phyloP scores from a whole-genome alignment of 2,329 filamentous ascomycete species.

The Elsinoe arachidis region DNA sequence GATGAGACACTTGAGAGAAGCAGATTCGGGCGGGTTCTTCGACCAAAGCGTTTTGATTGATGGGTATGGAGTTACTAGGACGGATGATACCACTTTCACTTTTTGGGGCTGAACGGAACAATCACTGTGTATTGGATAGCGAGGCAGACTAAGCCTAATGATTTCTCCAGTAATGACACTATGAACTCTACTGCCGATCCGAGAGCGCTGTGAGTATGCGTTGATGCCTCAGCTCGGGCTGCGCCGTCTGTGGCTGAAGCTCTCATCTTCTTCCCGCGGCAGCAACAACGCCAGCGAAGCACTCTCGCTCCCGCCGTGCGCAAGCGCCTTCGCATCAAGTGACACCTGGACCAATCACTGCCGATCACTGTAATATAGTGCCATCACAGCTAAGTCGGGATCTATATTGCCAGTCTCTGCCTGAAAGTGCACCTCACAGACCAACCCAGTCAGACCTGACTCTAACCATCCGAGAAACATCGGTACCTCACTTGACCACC shows the following conservation, averaged over 20 bases:
- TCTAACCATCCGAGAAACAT: background rate
- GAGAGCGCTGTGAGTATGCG: background rate
- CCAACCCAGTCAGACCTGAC: background rate
- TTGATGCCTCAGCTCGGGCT: background rate
- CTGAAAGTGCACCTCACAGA: background rate
- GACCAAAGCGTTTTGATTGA: background rate
- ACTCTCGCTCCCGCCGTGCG: background rate
- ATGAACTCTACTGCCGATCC: background rate
- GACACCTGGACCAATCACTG: background rate
- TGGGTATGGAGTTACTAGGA: background rate
- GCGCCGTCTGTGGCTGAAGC: constrained; percentile 2
- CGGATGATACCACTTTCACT: background rate
- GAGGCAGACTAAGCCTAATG: background rate
- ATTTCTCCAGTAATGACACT: background rate
- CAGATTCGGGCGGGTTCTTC: background rate
- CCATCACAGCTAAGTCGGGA: background rate
- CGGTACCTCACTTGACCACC: background rate
- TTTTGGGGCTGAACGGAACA: too few relatives aligned
- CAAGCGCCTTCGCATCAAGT: background rate
- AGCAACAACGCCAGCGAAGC: background rate
- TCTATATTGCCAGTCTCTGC: background rate
- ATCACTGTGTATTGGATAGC: too few relatives aligned
- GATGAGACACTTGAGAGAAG: background rate
- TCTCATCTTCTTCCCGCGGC: background rate
- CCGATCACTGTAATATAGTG: background rate